These are phyloP conservation scores for Podospora anserina DNA, from an alignment of 495 filamentous ascomycete genomes.

Conservation along the genomic window DNA sequence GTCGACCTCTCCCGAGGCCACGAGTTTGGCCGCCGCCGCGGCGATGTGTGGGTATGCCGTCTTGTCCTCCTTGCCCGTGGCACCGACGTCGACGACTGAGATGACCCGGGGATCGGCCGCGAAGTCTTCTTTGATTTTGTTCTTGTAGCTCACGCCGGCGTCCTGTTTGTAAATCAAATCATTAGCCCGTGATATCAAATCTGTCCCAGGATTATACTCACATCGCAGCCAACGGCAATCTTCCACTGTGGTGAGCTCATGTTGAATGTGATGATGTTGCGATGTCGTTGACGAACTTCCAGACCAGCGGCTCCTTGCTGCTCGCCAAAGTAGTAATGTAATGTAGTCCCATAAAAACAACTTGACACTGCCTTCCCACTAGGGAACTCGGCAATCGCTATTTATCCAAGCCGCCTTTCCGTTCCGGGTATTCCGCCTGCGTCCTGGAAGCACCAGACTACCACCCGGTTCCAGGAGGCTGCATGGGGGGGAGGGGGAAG, in stretches of 20 bases:
- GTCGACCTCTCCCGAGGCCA: constrained; percentile 66
- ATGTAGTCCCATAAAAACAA: constrained; percentile 19
- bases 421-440: constrained; percentile 27
- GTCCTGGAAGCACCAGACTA: constrained; percentile 14
- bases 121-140: constrained; percentile 71
- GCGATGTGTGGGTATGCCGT: constrained; percentile 82
- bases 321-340: constrained; percentile 15
- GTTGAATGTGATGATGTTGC: constrained; percentile 6
- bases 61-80: constrained; percentile 71
- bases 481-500: constrained; percentile 19
- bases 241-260: constrained; percentile 46
- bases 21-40: constrained; percentile 63
- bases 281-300: constrained; percentile 11
- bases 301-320: constrained; percentile 4
- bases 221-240: constrained; percentile 48
- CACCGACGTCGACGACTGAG: constrained; percentile 65
- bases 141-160: constrained; percentile 76
- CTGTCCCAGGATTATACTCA: constrained; percentile 31
- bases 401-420: constrained; percentile 38
- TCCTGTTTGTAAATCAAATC: constrained; percentile 44
- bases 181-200: constrained; percentile 17
- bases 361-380: constrained; percentile 16
- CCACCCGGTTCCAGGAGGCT: constrained; percentile 14
- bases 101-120: constrained; percentile 63
- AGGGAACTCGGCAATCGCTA: constrained; percentile 12